phyloP scores from a whole-genome alignment of 2,329 filamentous ascomycete genomes.

The Phialemoniopsis sp. region DNA sequence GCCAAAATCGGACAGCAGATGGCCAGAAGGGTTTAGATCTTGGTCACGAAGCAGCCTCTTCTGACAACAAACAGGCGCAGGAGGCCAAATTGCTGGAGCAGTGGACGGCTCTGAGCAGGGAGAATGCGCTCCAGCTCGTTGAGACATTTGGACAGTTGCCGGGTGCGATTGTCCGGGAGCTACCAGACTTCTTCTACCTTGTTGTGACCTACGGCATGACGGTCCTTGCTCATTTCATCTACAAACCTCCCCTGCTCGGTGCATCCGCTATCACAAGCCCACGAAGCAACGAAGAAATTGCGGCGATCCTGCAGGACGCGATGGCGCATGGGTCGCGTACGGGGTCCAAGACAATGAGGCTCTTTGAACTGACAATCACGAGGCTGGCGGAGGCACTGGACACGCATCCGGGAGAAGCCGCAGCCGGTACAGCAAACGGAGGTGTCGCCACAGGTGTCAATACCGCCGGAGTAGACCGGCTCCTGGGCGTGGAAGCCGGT shows the following conservation, averaged over 20 bases:
- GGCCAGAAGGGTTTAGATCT: too few species aligned
- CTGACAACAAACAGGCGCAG: too few species aligned
- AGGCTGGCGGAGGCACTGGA: neutral
- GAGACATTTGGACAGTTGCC: neutral
- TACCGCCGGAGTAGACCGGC: neutral
- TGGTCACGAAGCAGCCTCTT: too few species aligned
- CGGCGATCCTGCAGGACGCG: neutral
- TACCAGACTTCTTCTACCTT: slow-evolving; percentile 1
- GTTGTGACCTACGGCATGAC: neutral
- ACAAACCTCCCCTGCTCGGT: neutral
- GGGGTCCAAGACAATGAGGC: neutral
- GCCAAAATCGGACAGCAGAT: too few species aligned
- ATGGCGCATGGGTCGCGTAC: neutral
- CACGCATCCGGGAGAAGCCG: neutral
- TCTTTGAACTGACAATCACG: neutral
- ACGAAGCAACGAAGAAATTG: neutral
- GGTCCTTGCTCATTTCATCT: neutral
- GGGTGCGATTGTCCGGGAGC: neutral
- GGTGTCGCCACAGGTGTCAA: too few species aligned
- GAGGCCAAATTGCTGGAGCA: neutral
- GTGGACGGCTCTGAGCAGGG: neutral
- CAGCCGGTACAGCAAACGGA: too few species aligned
- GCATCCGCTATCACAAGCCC: neutral
- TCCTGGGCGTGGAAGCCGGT: neutral
- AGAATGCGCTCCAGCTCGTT: neutral